phyloP scores from a whole-genome alignment of 2,329 filamentous ascomycete species.

The Fusarium sp. region DNA sequence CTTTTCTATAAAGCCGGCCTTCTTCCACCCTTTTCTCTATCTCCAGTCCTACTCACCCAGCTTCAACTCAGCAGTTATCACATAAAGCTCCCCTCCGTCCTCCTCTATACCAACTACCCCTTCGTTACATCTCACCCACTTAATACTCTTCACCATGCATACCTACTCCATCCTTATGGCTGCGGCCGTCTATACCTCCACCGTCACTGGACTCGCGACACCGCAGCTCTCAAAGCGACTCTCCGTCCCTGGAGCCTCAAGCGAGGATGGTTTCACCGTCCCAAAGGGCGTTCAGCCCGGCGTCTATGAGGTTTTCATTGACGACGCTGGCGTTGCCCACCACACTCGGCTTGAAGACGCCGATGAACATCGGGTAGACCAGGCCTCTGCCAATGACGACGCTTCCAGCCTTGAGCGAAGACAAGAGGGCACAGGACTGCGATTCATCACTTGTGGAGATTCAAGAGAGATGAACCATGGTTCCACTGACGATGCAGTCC shows the following conservation, averaged over 20 bases:
- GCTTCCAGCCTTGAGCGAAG: background rate
- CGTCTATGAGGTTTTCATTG: background rate
- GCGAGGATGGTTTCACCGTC: background rate
- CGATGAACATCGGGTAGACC: background rate
- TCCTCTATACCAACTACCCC: rapidly evolving
- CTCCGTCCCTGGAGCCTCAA: background rate
- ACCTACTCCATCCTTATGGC: background rate
- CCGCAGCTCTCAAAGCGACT: background rate
- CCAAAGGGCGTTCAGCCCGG: background rate
- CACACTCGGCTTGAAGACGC: background rate
- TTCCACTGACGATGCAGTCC: background rate
- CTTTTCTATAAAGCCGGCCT: background rate
- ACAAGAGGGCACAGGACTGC: background rate
- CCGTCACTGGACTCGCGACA: background rate
- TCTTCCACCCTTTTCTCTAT: background rate
- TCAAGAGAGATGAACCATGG: background rate
- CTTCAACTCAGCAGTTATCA: background rate
- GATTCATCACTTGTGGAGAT: background rate
- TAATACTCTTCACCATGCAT: background rate
- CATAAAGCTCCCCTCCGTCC: background rate
- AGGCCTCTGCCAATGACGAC: background rate
- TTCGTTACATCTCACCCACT: background rate
- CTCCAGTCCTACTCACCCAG: background rate
- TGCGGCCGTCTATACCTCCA: background rate
- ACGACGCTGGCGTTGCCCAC: background rate